Percentiles rank a stretch among this genome's conserved stretches.
Evolutionary conservation across 768 basidiomycete species (phyloP).

Genomic region (Auricularia cornea): DNA sequence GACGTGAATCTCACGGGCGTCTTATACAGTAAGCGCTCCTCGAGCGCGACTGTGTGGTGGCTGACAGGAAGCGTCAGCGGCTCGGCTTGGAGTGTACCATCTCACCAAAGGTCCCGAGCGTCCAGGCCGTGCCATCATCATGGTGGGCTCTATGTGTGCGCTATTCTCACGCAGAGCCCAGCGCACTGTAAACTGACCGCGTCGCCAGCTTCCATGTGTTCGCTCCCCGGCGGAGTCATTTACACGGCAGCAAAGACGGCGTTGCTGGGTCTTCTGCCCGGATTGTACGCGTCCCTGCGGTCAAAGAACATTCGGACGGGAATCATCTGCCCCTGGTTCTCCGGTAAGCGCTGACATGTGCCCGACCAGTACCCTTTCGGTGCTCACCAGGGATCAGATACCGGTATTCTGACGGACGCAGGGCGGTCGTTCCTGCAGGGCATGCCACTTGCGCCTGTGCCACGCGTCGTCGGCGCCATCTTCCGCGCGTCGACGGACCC

Average conservation of each 20-base stretch:
- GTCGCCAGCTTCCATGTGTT: slow-evolving; percentile 41
- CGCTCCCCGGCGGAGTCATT: slow-evolving; percentile 34
- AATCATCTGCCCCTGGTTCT: slow-evolving; percentile 47
- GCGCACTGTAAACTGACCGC: neutral
- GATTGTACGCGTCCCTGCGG: slow-evolving; percentile 31
- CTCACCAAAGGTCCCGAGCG: slow-evolving; percentile 29
- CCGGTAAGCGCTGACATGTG: slow-evolving; percentile 25
- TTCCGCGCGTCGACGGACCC: slow-evolving; percentile 43
- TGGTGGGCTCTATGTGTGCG: slow-evolving; percentile 49
- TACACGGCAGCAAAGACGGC: slow-evolving; percentile 50
- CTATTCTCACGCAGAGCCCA: neutral
- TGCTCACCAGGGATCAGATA: too few species aligned
- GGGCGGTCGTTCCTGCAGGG: slow-evolving; percentile 40
- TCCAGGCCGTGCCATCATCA: slow-evolving; percentile 41
- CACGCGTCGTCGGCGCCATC: slow-evolving; percentile 43
- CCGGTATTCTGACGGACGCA: slow-evolving; percentile 33
- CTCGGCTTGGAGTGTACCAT: slow-evolving; percentile 45
- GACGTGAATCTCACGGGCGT: slow-evolving; percentile 43
- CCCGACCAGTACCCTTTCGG: too few species aligned
- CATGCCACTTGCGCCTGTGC: slow-evolving; percentile 38
- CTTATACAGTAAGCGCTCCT: slow-evolving; percentile 38
- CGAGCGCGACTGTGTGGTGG: too few species aligned
- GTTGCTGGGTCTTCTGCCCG: slow-evolving; percentile 44
- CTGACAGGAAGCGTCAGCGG: slow-evolving; percentile 24
- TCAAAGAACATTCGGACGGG: slow-evolving; percentile 35